Conservation (phyloP, 805 yeast genomes). For the Tetrapisispora nanseiensis region DNA sequence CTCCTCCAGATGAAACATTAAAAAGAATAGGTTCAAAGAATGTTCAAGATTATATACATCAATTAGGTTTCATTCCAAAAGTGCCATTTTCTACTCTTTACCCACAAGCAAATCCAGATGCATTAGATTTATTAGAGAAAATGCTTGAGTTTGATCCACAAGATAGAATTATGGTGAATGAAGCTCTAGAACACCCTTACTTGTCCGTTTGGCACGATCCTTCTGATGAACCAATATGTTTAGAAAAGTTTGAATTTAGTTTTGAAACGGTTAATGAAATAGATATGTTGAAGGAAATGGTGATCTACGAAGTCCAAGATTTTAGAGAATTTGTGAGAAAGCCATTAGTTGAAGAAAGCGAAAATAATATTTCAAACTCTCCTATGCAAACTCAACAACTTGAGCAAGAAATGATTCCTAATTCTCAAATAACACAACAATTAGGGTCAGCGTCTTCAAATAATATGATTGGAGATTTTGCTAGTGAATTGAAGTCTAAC, state of each 20-base stretch:
- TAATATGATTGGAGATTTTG: background rate
- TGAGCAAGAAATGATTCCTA: conserved; percentile 16
- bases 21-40: conserved; percentile 70
- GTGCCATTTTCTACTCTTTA: conserved; percentile 62
- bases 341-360: conserved; percentile 52
- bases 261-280: conserved; percentile 81
- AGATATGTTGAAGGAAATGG: conserved; percentile 63
- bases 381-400: conserved; percentile 13
- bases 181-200: conserved; percentile 85
- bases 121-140: conserved; percentile 66
- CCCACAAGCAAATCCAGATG: conserved; percentile 81
- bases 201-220: conserved; percentile 88
- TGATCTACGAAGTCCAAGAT: conserved; percentile 65
- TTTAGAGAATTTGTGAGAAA: conserved; percentile 76
- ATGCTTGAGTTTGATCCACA: conserved; percentile 85
- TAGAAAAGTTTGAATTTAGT: conserved; percentile 71
- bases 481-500: conserved; percentile 10
- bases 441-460: background rate
- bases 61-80: conserved; percentile 72
- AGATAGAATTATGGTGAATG: conserved; percentile 74
- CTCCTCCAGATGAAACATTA: conserved; percentile 69
- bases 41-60: conserved; percentile 85
- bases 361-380: conserved; percentile 15
- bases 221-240: conserved; percentile 79
- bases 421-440: conserved; percentile 1